Evolutionary conservation across 768 basidiomycete genomes (phyloP), one percentile per base, ranked within the genome.

Genomic region (Filobasidium wieringae): DNA sequence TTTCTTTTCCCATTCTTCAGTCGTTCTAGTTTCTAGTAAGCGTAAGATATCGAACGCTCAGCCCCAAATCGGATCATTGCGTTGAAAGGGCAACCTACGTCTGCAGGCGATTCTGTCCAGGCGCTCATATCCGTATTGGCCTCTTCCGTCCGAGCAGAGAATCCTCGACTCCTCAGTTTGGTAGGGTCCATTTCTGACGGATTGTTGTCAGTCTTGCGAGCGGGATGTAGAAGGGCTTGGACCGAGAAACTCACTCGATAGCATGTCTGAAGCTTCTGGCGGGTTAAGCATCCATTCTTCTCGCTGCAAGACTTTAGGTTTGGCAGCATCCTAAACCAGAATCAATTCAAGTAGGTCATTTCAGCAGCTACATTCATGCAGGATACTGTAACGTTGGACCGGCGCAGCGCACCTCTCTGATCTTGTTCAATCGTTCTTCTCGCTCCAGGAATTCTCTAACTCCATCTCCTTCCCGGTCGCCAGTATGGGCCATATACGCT

Each of bases 201-300:
- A 61, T 9, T 34, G 47, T 19, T 29, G 29, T 43, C 32, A 33
- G 36, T 17, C 33, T 31, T 31, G 32, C 59, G 30, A 43, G 49
- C 11, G 24, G 22, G 12, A 22, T 24, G n/a, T 31, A 19, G 15
- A 7, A 43, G 6, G 24, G n/a, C 5, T 43, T 5, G 11, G 22
- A 31, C 11, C 27, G 19, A 30, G 19, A 12, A 5, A 66, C 73
- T 63, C 65, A 92, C 89, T 84, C 47, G 80, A 80, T 4, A 92
- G 78, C 12, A 93, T 73, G 61, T 87, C 86, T 1, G 86, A 84
- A 1, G 83, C 81, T 19, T 84, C 82, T 0, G 95, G 93, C 1
- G 93, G 93, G 1, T 86, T 85, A 43, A 97, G 79, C 95, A 99
- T 99, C 95, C 95, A 99, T 72, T 92, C 91, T 19, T 96, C 88